These are phyloP conservation scores for Vaccinium macrocarpon DNA, from an alignment of 148 eudicot species.

Conservation along the genomic window DNA sequence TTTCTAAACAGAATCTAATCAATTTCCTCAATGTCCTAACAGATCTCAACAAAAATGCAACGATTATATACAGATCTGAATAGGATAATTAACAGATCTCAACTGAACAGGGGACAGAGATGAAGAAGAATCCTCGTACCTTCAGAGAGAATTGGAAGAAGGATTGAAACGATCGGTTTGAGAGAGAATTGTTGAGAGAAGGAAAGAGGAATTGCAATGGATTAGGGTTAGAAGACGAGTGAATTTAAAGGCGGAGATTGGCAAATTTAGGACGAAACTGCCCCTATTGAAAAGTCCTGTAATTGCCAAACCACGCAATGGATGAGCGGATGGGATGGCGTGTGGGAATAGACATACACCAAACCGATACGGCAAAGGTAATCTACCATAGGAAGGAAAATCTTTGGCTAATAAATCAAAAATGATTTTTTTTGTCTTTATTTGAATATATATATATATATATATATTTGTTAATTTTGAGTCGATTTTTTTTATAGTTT, in stretches of 20 bases:
- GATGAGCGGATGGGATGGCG: neutral
- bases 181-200: neutral
- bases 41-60: too few species aligned
- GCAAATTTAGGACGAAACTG: neutral
- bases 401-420: too few species aligned
- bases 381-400: neutral
- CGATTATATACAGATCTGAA: too few species aligned
- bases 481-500: too few species aligned
- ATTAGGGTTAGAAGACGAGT: neutral
- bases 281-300: neutral
- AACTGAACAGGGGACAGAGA: neutral
- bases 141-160: neutral
- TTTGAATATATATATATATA: too few species aligned
- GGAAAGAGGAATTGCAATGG: neutral
- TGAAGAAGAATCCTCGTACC: neutral
- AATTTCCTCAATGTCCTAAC: too few species aligned
- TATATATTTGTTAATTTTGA: too few species aligned
- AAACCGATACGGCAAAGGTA: neutral
- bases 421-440: too few species aligned
- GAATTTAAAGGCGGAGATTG: neutral
- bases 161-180: neutral
- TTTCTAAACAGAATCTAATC: too few species aligned
- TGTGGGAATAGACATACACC: neutral
- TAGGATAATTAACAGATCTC: too few species aligned
- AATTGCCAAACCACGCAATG: neutral